Conservation (phyloP, 495 filamentous ascomycete genomes). For the Hypoxylon trugodes region DNA sequence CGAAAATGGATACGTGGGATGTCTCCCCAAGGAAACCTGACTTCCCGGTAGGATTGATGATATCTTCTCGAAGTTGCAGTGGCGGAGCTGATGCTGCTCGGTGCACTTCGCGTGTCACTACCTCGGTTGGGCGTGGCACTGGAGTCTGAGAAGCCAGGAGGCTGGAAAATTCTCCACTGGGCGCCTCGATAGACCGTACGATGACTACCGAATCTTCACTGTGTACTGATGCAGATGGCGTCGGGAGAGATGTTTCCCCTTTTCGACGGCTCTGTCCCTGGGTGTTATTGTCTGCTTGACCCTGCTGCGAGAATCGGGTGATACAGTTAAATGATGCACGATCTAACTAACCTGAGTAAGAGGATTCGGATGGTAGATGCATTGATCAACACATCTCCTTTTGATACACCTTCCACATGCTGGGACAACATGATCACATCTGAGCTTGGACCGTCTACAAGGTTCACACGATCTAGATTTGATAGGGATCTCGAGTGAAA, state of each 20-base stretch:
- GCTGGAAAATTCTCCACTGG: neutral
- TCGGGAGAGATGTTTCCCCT: constrained; percentile 10
- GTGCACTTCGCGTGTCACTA: constrained; percentile 24
- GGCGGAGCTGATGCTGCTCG: constrained; percentile 46
- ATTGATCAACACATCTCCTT: constrained; percentile 42
- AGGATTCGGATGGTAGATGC: constrained; percentile 47
- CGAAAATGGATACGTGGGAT: constrained; percentile 41
- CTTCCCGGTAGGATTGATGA: constrained; percentile 17
- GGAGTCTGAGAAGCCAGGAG: constrained; percentile 5
- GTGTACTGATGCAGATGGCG: constrained; percentile 14
- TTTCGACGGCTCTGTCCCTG: constrained; percentile 14
- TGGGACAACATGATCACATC: constrained; percentile 47
- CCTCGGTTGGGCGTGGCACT: constrained; percentile 14
- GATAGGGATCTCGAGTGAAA: constrained; percentile 2
- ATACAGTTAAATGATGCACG: neutral
- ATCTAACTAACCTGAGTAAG: constrained; percentile 41
- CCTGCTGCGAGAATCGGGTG: neutral
- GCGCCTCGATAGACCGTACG: constrained; percentile 21
- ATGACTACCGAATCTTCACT: constrained; percentile 9
- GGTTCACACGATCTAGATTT: constrained; percentile 37
- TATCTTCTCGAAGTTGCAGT: constrained; percentile 32
- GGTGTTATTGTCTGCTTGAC: constrained; percentile 6
- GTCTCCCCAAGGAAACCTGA: constrained; percentile 43
- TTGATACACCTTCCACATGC: constrained; percentile 43
- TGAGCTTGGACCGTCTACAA: constrained; percentile 45